Base-by-base conservation (phyloP, 208 protist species). In the Wallacemonas rigidus region DNA sequence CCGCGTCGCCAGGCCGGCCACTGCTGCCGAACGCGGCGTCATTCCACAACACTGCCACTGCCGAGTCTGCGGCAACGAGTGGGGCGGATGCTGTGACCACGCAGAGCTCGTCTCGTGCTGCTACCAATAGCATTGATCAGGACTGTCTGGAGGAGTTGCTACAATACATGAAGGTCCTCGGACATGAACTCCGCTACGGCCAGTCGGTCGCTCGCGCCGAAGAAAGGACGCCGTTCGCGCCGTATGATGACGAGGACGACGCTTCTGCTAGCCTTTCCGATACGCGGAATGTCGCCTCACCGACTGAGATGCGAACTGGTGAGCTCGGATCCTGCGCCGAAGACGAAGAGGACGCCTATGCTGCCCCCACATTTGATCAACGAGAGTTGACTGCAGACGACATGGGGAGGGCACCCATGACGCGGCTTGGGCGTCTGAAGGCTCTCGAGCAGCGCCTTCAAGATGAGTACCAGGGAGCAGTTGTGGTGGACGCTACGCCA, bases 161-260 rank as follows among this genome's bases (percentile, higher is more conserved):
- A 67, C 69, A 83, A 48, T 90, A 89, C 67, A 85, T 92, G 87
- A 80, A 78, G 64, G 77, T 78, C 57, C 74, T 94, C 3, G 87
- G 81, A 36, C 83, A 83, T 41, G 85, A 94, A 73, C 72, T 94
- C 62, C 79, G 83, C 26, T 76, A 75, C 45, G 81, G 75, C 44
- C 15, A 57, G 36, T 55, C 53, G 12, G 40, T 71, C 26, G 55
- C 63, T 35, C 26, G 53, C 2, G n/a, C 5, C 53, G 62, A 36
- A 17, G 70, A 41, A 9, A 6, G 26, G 26, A 8, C 26, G 45
- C 45, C 45, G 8, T 50, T 12, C 6, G 8, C 6, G 53, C 38
- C 26, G 26, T 5, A 1, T 38, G 57, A 40, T n/a, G 12, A 39
- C 26, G 26, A n/a, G 11, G 53, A 15, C 53, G 26, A 58, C 14